Evolutionary conservation across 2,329 filamentous ascomycete genomes (phyloP).

Genomic region (Aspergillus flavus): DNA sequence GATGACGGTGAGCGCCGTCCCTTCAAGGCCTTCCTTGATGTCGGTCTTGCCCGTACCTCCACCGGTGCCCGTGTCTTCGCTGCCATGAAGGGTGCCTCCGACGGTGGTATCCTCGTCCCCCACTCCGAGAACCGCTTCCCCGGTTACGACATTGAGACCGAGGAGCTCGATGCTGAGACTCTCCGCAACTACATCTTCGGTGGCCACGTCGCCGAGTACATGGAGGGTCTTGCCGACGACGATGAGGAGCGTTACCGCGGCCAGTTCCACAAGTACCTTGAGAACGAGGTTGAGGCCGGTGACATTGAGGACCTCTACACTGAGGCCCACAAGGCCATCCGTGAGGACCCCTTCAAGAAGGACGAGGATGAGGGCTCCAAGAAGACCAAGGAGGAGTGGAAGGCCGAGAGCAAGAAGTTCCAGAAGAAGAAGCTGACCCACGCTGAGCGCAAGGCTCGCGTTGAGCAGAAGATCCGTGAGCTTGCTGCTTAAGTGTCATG

Average conservation of each 20-base stretch:
- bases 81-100: slow-evolving; percentile 99
- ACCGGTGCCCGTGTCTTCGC: slow-evolving; percentile 99
- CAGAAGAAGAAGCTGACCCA: slow-evolving; percentile 74
- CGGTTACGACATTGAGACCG: slow-evolving; percentile 92
- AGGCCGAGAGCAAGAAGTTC: slow-evolving; percentile 93
- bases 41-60: slow-evolving; percentile 94
- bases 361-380: slow-evolving; percentile 70
- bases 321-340: slow-evolving; percentile 94
- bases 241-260: slow-evolving; percentile 99
- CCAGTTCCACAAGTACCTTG: slow-evolving; percentile 97
- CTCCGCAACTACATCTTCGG: slow-evolving; percentile 99
- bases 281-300: slow-evolving; percentile 94
- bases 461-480: slow-evolving; percentile 90
- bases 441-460: slow-evolving; percentile 78
- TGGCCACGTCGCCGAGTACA: slow-evolving; percentile 99
- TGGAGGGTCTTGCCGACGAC: slow-evolving; percentile 99
- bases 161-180: slow-evolving; percentile 96
- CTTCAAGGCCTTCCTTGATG: slow-evolving; percentile 99
- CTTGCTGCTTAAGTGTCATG: slow-evolving; percentile 53
- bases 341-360: slow-evolving; percentile 98
- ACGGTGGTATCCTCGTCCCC: slow-evolving; percentile 94
- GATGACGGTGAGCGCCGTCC: slow-evolving; percentile 87
- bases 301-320: slow-evolving; percentile 95
- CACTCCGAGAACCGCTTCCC: slow-evolving; percentile 99
- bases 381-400: slow-evolving; percentile 98